These are phyloP conservation scores for Calvatia gigantea DNA, from an alignment of 768 basidiomycete species.

Conservation along the genomic window DNA sequence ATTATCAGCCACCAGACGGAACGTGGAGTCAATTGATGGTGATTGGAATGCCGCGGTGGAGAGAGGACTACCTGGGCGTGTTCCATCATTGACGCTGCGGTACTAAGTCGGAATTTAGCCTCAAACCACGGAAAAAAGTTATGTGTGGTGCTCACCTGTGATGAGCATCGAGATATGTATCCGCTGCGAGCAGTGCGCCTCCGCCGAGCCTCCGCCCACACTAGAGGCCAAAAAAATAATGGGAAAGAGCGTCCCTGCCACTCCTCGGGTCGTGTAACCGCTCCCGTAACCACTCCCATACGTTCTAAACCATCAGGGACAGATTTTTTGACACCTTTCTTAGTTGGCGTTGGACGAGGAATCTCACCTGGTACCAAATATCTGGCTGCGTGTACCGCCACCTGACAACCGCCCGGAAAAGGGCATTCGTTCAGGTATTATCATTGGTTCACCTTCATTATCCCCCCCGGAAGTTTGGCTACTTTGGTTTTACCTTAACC, in stretches of 20 bases:
- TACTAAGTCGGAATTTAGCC: too few species aligned
- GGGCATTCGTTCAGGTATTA: slow-evolving; percentile 36
- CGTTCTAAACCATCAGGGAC: slow-evolving; percentile 23
- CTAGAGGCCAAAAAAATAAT: slow-evolving; percentile 59
- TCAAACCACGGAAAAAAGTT: neutral
- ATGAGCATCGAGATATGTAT: neutral
- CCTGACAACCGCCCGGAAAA: slow-evolving; percentile 46
- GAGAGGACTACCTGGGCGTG: too few species aligned
- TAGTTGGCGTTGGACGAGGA: neutral
- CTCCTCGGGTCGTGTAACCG: slow-evolving; percentile 29
- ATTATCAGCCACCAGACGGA: too few species aligned
- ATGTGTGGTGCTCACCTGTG: neutral
- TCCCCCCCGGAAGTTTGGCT: too few species aligned
- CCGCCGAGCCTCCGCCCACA: slow-evolving; percentile 45
- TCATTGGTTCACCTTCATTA: slow-evolving; percentile 22
- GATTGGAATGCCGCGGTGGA: too few species aligned
- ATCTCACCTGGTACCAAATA: slow-evolving; percentile 42
- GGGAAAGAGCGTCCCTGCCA: slow-evolving; percentile 50
- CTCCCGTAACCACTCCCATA: slow-evolving; percentile 62
- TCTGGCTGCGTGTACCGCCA: slow-evolving; percentile 40
- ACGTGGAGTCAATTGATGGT: too few species aligned
- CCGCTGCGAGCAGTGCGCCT: slow-evolving; percentile 14
- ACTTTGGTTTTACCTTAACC: slow-evolving; percentile 4
- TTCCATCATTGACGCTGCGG: too few species aligned
- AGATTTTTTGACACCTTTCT: neutral